A percentile compares a stretch with the other conserved stretches of the same genome.
Conservation (phyloP, 1,139 yeast genomes). For the Spathaspora sp. region DNA sequence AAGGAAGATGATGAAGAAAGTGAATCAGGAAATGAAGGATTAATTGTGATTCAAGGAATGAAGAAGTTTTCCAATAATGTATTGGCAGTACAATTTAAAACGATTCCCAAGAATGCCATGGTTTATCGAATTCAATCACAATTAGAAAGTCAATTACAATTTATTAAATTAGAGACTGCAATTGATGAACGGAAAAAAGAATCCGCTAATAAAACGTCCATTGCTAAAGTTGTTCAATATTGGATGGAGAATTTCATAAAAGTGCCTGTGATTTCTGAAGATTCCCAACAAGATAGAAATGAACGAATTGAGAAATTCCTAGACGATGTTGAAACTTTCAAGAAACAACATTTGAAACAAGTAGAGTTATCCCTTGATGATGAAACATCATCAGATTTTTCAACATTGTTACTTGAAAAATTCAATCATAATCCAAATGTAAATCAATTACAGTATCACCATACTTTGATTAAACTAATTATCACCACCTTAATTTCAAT, state of each 20-base stretch:
- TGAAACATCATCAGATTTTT: constrained; percentile 8
- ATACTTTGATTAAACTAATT: constrained; percentile 25
- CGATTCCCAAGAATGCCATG: constrained; percentile 29
- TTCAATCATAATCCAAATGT: constrained; percentile 24
- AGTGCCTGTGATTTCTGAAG: constrained; percentile 23
- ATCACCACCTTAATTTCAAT: constrained; percentile 17
- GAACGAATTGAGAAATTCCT: constrained; percentile 19
- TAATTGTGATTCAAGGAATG: constrained; percentile 27
- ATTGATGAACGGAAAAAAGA: constrained; percentile 2
- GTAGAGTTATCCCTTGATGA: constrained; percentile 7
- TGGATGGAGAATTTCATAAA: constrained; percentile 16
- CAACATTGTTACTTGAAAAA: constrained; percentile 16
- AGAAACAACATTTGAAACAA: constrained; percentile 13
- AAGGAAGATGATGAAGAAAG: constrained; percentile 10
- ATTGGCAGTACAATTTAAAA: constrained; percentile 25
- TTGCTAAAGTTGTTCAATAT: constrained; percentile 12
- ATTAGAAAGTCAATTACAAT: constrained; percentile 25
- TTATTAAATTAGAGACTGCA: constrained; percentile 14
- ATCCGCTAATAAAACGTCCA: constrained; percentile 9
- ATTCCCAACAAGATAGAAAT: constrained; percentile 13
- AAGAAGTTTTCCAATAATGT: constrained; percentile 22
- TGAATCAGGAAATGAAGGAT: constrained; percentile 27
- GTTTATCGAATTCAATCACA: constrained; percentile 31
- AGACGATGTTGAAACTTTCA: constrained; percentile 20
- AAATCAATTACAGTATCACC: constrained; percentile 25